Base-by-base conservation (phyloP, 2,329 filamentous ascomycete genomes). In the Aspergillus sp. region DNA sequence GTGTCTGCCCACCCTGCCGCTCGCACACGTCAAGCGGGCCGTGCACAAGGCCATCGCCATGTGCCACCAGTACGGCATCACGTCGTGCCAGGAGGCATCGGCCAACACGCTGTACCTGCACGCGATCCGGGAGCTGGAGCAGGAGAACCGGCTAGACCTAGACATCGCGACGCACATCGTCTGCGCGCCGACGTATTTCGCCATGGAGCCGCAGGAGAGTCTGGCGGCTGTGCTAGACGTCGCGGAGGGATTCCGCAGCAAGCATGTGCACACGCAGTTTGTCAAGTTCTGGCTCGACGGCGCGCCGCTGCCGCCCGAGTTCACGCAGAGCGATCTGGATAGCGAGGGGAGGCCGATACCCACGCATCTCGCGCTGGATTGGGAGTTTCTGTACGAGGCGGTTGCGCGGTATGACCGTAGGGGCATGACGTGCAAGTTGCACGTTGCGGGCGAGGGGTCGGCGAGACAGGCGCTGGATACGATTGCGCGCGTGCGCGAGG, bases 281-380 rank as follows among this genome's bases (percentile, higher is more conserved):
- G 64, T 71, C 16, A 72, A 71, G 47, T 62, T 72, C 47, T 61
- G 68, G 49, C 60, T 72, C 24, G 68, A 72, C 45, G 68, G 69
- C 4, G 65, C 66, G 5, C 65, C 67, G 0, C 47, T 71, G 3
- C 61, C 64, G 9, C 68, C 66, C 3, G 50, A 66, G 1, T 65
- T 60, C 46, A 66, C 68, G 14, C 67, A 69, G 8, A 49, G 46
- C 16, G 56, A 54, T 5, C 49, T 72, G 3, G 57, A 63, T 35
- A 57, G 53, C 11, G 50, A 64, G 20, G 68, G 65, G 3, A 47
- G 56, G 10, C 55, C 60, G 1, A 64, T 71, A 20, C 49, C 59
- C 24, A 58, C 46, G 10, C 14, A 53, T 30, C 19, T 58, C 26
- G 65, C 61, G 47, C 48, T 61, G 17, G 44, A 51, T 14, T 45